Evolutionary conservation across 2,329 filamentous ascomycete species (phyloP), one percentile per base, ranked within the genome.

Genomic region (Thelonectria discophora): DNA sequence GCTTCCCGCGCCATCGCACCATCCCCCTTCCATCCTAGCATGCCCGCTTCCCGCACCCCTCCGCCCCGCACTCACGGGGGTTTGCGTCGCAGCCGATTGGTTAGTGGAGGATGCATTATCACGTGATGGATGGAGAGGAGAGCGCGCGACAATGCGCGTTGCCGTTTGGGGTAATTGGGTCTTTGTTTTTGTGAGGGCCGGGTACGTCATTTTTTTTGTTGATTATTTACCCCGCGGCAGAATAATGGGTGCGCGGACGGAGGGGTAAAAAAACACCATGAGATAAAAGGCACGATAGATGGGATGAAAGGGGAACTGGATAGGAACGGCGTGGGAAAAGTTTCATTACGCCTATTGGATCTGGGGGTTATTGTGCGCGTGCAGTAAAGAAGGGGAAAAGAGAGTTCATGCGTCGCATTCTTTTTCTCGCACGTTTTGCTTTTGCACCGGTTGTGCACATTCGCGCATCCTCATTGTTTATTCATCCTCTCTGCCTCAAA

Each of bases 31-130:
- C n/a, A 45, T 11, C 18, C 62, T 71, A 71, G 69, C 60, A 58
- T 58, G 47, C 62, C 24, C 67, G 64, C 58, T 71, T 65, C 65
- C 64, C n/a, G n/a, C 65, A 47, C n/a, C 60, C 65, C 64, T 24
- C 24, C 65, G 47, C n/a, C 60, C 65, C 62, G 59, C 60, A 62
- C 50, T 64, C 66, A 65, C 58, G n/a, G 65, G 64, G 65, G 54
- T 47, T 46, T 17, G 51, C 46, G 21, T 27, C 17, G n/a, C 15
- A 66, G 50, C 59, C 64, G 64, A 70, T 71, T 71, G 69, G 69
- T 15, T 3, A 2, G 7, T 32, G 13, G 40, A 21, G 42, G 45
- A 47, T n/a, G 55, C 17, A 20, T 2, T 3, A 12, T 20, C 42
- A 45, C 42, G 42, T 45, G 42, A 45, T 45, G 9, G 2, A 20